Percentiles rank a stretch among this genome's conserved stretches.
Conservation (phyloP, 2,329 filamentous ascomycete genomes). For the Calonectria henricotiae region DNA sequence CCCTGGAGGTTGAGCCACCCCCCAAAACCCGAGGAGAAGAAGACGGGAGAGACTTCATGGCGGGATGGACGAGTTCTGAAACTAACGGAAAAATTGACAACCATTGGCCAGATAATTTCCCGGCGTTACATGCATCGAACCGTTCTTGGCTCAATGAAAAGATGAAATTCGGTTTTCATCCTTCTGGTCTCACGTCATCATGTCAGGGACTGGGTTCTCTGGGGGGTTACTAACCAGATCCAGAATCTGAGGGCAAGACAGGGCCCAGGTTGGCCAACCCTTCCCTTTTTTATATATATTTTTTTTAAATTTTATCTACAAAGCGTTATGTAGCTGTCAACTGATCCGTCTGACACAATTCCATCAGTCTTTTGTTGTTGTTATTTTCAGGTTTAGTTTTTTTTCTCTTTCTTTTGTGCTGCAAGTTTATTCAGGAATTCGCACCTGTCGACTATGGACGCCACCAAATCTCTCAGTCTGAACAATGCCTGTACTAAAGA, state of each 20-base stretch:
- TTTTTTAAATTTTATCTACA: not conserved
- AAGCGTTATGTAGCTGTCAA: slow-evolving; percentile 5
- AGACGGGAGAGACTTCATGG: too few relatives aligned
- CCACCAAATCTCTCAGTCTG: slow-evolving; percentile 14
- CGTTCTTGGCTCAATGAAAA: not conserved
- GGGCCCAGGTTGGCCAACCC: not conserved
- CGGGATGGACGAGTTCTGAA: not conserved
- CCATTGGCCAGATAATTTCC: slow-evolving; percentile 19
- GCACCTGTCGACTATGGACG: not conserved
- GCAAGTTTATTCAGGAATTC: not conserved
- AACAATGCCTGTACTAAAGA: not conserved
- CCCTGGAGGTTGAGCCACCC: not conserved
- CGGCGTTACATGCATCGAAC: slow-evolving; percentile 1
- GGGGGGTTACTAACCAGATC: not conserved
- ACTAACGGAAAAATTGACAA: slow-evolving; percentile 4
- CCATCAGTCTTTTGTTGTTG: not conserved
- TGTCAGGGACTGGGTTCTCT: slow-evolving; percentile 6
- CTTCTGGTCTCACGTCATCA: slow-evolving; percentile 17
- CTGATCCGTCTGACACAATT: not conserved
- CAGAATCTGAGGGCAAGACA: slow-evolving; percentile 4
- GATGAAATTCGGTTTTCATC: slow-evolving; percentile 1
- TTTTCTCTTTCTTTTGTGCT: not conserved
- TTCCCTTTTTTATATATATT: not conserved
- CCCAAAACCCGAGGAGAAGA: too few relatives aligned
- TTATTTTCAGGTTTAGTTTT: not conserved